A percentile compares a stretch with the other conserved stretches of the same genome.
Conservation (phyloP, 306 rosid species). For the Medicago ruthenica region DNA sequence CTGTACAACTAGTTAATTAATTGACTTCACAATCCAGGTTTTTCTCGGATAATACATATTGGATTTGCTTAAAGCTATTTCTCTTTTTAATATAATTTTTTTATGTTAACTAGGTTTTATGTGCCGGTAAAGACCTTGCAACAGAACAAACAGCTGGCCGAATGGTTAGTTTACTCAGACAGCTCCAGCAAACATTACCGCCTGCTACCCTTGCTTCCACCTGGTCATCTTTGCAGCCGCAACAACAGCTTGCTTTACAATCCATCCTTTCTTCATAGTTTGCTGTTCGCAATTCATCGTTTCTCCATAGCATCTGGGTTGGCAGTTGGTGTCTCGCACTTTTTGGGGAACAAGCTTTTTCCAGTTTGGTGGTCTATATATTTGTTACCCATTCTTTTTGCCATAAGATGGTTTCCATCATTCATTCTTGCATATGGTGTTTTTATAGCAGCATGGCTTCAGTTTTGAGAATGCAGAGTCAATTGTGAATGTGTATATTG, state of each 20-base stretch:
- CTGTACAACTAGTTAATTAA: background rate
- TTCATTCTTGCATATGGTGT: conserved; percentile 63
- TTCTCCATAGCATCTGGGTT: conserved; percentile 47
- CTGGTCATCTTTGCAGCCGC: conserved; percentile 97
- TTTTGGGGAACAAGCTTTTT: conserved; percentile 43
- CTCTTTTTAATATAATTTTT: conserved; percentile 27
- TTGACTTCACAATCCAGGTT: background rate
- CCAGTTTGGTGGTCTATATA: conserved; percentile 57
- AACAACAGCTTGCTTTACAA: conserved; percentile 92
- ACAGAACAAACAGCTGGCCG: conserved; percentile 88
- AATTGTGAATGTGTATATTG: conserved; percentile 71
- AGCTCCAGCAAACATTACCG: conserved; percentile 94
- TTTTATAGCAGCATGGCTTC: conserved; percentile 56
- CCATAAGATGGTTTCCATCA: conserved; percentile 77
- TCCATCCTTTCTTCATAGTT: conserved; percentile 72
- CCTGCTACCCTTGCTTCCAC: conserved; percentile 91
- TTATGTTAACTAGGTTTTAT: conserved; percentile 64
- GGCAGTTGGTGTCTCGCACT: conserved; percentile 47
- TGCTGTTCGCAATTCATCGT: conserved; percentile 64
- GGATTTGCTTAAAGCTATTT: conserved; percentile 15
- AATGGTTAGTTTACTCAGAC: conserved; percentile 82
- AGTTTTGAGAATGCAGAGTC: conserved; percentile 65
- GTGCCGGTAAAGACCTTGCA: conserved; percentile 93
- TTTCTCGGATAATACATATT: background rate
- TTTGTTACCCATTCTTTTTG: conserved; percentile 73